phyloP scores from a whole-genome alignment of 257 asterid genomes.

The Solanum lycopersicoides region DNA sequence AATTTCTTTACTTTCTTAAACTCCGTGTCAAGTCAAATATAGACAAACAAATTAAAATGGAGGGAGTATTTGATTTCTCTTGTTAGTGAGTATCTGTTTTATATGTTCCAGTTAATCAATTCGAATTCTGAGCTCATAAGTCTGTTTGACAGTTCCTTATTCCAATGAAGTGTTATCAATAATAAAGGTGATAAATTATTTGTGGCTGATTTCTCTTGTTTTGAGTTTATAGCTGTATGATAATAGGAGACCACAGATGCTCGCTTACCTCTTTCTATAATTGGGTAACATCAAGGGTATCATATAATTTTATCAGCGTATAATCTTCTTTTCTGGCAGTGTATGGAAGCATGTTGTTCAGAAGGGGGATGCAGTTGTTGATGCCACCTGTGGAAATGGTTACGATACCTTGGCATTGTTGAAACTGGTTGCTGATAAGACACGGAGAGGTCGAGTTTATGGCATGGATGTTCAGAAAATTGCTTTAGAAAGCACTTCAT shows the following conservation, averaged over 20 bases:
- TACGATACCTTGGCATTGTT: constrained; percentile 72
- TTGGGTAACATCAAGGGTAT: background rate
- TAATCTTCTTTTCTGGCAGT: constrained; percentile 17
- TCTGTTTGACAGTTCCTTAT: background rate
- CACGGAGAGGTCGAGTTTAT: constrained; percentile 54
- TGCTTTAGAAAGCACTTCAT: constrained; percentile 67
- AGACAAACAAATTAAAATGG: background rate
- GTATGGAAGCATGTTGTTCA: constrained; percentile 72
- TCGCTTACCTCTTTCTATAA: background rate
- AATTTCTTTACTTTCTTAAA: background rate
- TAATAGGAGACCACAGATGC: background rate
- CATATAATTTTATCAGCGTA: background rate
- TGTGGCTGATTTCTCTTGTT: background rate
- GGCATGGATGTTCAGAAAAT: constrained; percentile 78
- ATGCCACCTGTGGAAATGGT: constrained; percentile 98
- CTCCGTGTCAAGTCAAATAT: too few species aligned
- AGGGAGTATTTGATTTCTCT: background rate
- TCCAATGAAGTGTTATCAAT: background rate
- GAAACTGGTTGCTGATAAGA: constrained; percentile 48
- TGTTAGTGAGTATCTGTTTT: background rate
- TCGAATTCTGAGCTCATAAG: background rate
- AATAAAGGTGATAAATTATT: background rate
- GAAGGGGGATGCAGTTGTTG: constrained; percentile 78
- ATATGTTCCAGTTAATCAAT: background rate
- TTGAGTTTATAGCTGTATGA: background rate